Base-by-base conservation (phyloP, 352 stramenopile genomes). In the Halophytophthora batemanensis region DNA sequence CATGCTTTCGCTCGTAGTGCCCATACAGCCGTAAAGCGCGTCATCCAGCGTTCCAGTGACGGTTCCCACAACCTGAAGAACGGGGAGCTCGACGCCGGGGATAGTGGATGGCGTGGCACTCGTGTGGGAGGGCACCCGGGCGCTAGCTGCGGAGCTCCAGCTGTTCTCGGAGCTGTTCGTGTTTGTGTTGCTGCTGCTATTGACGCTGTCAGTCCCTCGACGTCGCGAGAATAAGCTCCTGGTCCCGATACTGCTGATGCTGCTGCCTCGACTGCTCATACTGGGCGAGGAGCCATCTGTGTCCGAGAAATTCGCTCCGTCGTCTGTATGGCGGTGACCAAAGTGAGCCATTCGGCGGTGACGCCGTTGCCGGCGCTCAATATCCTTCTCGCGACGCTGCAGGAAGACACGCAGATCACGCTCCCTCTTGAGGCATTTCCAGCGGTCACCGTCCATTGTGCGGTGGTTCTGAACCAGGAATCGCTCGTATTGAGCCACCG, bases 1-100 rank as follows among this genome's bases (percentile, higher is more conserved):
- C 71, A 84, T 82, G 4, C 50, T 40, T 4, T 81, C 64, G 10
- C 67, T 54, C 10, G 71, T 76, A 1, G 60, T 47, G 3, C 45
- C 58, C 36, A 85, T 36, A 23, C 65, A 52, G n/a, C 79, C 79
- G 50, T 80, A 86, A 58, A 90, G 69, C 15, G 65, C 70, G 37
- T 90, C 79, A 18, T 87, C 66, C 0, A 90, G 33, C 17, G 66
- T 71, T 6, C 79, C 79, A 10, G 65, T 54, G 0, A 90, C 47
- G 8, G 67, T 77, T 15, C 79, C 79, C 5, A 66, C 58, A 21
- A 79, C 61, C 39, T 80, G 60, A 17, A 80, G 48, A 21, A 77
- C 55, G 2, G 68, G 71, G 13, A 81, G 37, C 23, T 81, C 67
- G 1, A 55, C 45, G 6, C 49, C 49, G 17, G 37, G 8, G 1